phyloP scores from a whole-genome alignment of 371 early-diverging fungal genomes.

The Batkoa obscura region DNA sequence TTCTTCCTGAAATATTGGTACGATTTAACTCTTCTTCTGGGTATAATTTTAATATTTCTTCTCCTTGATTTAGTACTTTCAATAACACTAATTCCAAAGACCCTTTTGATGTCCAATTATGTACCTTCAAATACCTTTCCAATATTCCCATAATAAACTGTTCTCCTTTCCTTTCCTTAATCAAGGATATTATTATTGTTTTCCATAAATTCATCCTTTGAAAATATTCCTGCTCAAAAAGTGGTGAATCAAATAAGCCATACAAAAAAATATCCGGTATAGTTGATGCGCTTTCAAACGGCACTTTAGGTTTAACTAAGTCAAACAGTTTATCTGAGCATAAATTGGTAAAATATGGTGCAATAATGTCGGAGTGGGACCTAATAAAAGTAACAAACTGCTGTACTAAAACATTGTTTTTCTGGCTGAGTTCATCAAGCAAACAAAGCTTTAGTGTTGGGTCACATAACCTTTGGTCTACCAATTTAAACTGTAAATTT shows the following conservation, averaged over 20 bases:
- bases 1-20: too few species aligned
- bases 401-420: background rate
- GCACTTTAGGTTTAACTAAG: background rate
- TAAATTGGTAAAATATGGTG: background rate
- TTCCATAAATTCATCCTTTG: conserved; percentile 6
- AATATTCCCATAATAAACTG: conserved; percentile 15
- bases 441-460: background rate
- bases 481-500: background rate
- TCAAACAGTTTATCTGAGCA: background rate
- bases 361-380: background rate
- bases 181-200: conserved; percentile 12
- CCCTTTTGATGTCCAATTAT: conserved; percentile 15
- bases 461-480: background rate
- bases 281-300: background rate
- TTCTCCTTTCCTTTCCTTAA: conserved; percentile 19
- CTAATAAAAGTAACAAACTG: background rate
- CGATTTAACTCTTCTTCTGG: conserved; percentile 7
- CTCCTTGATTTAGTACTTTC: conserved; percentile 16
- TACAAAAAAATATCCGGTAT: conserved; percentile 5
- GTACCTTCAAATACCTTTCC: conserved; percentile 15
- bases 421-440: background rate
- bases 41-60: conserved; percentile 6
- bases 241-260: conserved; percentile 3
- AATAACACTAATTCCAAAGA: conserved; percentile 13
- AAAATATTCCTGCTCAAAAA: conserved; percentile 2